Conservation (phyloP, 345 rosid genomes). For the Arabidopsis arenosa region DNA sequence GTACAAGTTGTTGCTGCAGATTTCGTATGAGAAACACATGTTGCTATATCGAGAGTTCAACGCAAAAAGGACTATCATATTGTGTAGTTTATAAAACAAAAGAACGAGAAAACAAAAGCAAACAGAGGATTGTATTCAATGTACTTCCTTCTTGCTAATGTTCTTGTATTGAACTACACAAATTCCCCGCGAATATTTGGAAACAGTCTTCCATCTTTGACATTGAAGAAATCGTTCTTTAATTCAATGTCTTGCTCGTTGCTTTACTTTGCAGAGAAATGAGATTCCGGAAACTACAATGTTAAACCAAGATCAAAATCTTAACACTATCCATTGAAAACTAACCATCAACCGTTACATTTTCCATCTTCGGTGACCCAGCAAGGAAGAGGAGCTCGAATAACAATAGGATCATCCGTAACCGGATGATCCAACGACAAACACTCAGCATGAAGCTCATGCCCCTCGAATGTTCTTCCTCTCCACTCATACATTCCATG, state of each 20-base stretch:
- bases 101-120: not conserved
- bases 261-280: not conserved
- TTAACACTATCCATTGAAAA: not conserved
- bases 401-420: slow-evolving; percentile 50
- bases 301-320: not conserved
- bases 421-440: slow-evolving; percentile 77
- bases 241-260: not conserved
- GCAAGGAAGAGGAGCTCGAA: slow-evolving; percentile 68
- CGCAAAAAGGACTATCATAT: too few relatives aligned
- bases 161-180: slow-evolving; percentile 1
- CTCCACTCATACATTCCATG: slow-evolving; percentile 82
- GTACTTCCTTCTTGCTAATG: not conserved
- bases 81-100: too few relatives aligned
- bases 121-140: not conserved
- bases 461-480: slow-evolving; percentile 61
- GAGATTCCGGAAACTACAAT: not conserved
- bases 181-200: too few relatives aligned
- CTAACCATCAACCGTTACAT: not conserved
- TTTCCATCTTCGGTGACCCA: slow-evolving; percentile 51
- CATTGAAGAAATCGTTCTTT: not conserved
- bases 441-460: slow-evolving; percentile 87
- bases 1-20: not conserved
- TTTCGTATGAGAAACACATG: not conserved
- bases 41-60: not conserved
- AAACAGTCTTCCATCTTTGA: slow-evolving; percentile 1